Conservation (phyloP, 2,329 filamentous ascomycete species). For the Calcarisporium arbuscula region DNA sequence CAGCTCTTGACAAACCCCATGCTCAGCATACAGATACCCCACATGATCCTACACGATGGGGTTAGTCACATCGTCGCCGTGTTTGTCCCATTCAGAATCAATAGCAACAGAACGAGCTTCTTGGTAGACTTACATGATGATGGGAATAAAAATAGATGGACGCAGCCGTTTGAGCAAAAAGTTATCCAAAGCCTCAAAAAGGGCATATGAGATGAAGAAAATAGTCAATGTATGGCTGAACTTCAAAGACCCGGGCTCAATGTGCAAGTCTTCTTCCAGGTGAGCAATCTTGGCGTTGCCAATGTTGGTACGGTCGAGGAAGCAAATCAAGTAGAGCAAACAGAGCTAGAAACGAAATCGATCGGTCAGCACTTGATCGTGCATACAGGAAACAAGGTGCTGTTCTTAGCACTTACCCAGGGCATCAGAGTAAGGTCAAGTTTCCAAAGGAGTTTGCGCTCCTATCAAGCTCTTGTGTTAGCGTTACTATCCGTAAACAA, state of each 20-base stretch:
- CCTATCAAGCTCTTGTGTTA: too few species aligned
- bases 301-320: constrained; percentile 72
- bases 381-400: not conserved
- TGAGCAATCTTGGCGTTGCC: constrained; percentile 60
- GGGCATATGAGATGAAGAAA: constrained; percentile 80
- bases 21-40: constrained; percentile 64
- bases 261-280: constrained; percentile 31
- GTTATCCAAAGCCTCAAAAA: constrained; percentile 75
- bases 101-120: too few species aligned
- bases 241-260: constrained; percentile 53
- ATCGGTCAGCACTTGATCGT: constrained; percentile 1
- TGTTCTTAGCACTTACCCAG: constrained; percentile 33
- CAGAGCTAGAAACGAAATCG: constrained; percentile 43
- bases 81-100: not conserved
- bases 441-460: constrained; percentile 55
- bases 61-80: too few species aligned
- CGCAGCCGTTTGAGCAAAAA: constrained; percentile 69
- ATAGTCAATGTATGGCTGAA: constrained; percentile 75
- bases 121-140: constrained; percentile 70
- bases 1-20: constrained; percentile 63
- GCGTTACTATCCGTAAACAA: not conserved
- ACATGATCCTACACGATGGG: constrained; percentile 38
- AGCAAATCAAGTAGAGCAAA: constrained; percentile 67
- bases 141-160: constrained; percentile 73
- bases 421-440: constrained; percentile 57